Conservation (phyloP, 768 basidiomycete species). For the Leucosporidium yakuticum region DNA sequence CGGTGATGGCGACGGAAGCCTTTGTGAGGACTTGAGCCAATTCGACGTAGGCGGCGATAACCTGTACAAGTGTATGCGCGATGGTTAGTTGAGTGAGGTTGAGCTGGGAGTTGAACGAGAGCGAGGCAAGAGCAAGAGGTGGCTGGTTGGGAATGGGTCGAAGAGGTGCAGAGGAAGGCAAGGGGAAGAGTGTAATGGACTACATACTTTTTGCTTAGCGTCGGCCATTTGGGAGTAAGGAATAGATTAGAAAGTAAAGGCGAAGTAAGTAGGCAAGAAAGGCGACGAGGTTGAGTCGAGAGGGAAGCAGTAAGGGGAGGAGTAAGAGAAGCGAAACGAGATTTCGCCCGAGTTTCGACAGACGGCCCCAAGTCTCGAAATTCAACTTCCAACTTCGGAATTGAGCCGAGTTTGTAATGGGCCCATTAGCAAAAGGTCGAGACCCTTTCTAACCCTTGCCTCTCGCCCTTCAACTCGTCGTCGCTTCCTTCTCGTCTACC, state of each 20-base stretch:
- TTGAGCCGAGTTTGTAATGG: neutral
- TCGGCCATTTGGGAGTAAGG: neutral
- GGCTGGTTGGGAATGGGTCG: neutral
- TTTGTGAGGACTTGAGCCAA: neutral
- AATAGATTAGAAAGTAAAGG: neutral
- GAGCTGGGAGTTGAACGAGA: too few relatives aligned
- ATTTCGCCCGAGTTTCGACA: too few relatives aligned
- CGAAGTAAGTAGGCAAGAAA: neutral
- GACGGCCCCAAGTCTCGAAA: too few relatives aligned
- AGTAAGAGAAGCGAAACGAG: neutral
- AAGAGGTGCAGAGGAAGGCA: neutral
- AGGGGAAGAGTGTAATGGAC: neutral
- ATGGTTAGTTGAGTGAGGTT: neutral
- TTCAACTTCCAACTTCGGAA: neutral
- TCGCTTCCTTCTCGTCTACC: neutral
- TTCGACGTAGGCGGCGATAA: conserved; percentile 2
- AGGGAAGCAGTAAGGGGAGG: neutral
- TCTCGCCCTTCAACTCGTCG: too few relatives aligned
- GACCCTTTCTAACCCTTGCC: neutral
- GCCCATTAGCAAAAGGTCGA: neutral
- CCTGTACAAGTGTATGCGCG: neutral
- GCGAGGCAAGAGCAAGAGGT: neutral
- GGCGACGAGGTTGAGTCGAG: neutral
- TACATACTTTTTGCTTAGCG: neutral
- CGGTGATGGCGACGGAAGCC: neutral